Percentiles rank a stretch among this genome's conserved stretches.
phyloP scores from a whole-genome alignment of 2,329 filamentous ascomycete genomes.

The Colletotrichum sp. region DNA sequence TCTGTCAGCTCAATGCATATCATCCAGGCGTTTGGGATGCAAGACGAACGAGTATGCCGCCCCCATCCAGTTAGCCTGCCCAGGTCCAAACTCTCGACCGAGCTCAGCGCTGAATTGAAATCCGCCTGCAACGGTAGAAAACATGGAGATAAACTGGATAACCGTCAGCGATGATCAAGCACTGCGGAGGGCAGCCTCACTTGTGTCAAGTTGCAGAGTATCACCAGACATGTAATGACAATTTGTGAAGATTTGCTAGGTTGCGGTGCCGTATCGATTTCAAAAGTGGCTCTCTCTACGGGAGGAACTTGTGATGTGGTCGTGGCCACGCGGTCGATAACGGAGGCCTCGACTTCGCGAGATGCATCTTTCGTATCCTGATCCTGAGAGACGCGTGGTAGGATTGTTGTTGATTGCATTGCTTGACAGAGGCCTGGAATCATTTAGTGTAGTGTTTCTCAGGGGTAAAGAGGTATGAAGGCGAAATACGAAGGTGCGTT shows the following conservation, averaged over 20 bases:
- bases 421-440: background rate
- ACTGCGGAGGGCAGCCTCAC: background rate
- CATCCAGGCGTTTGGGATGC: accelerated
- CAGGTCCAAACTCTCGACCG: background rate
- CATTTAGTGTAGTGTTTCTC: background rate
- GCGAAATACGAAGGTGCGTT: background rate
- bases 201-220: background rate
- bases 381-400: background rate
- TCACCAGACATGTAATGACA: background rate
- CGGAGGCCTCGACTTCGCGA: background rate
- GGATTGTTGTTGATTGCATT: background rate
- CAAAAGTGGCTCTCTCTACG: background rate
- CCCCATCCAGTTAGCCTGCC: background rate
- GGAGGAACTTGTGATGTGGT: background rate
- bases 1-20: background rate
- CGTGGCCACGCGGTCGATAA: background rate
- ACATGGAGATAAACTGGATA: background rate
- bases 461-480: background rate
- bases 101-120: background rate
- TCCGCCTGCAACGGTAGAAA: background rate
- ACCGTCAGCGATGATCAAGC: background rate
- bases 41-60: background rate
- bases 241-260: background rate
- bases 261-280: background rate
- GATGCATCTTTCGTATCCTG: background rate